Percentiles rank a stretch among this genome's conserved stretches.
Conservation (phyloP, 352 stramenopile genomes). For the Globisporangium sylvaticum region DNA sequence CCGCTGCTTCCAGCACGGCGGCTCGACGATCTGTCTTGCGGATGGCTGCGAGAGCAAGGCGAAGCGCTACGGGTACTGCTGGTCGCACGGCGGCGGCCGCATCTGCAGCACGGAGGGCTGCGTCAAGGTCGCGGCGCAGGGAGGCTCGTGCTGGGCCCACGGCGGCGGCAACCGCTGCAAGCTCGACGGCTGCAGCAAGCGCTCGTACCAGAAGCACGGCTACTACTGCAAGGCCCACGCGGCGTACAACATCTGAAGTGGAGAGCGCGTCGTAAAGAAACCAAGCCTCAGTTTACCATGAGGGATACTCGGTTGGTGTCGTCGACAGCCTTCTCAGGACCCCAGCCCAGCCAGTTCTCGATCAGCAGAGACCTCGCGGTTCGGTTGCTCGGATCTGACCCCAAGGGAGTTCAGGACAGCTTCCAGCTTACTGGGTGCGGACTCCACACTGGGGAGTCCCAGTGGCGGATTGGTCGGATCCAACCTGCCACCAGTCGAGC, state of each 20-base stretch:
- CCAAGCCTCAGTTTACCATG: too few relatives aligned
- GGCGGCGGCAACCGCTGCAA: slow-evolving; percentile 43
- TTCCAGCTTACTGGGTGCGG: too few relatives aligned
- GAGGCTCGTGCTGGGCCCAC: slow-evolving; percentile 38
- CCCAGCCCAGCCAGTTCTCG: too few relatives aligned
- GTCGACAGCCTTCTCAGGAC: too few relatives aligned
- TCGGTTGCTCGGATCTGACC: too few relatives aligned
- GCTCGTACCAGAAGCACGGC: slow-evolving; percentile 44
- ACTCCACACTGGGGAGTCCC: too few relatives aligned
- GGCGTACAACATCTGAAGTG: slow-evolving; percentile 19
- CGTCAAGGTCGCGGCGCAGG: slow-evolving; percentile 33
- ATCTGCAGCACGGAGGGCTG: slow-evolving; percentile 36
- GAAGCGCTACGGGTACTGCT: slow-evolving; percentile 41
- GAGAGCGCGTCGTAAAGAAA: neutral
- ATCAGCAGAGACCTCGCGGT: too few relatives aligned
- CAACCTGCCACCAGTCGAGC: too few relatives aligned
- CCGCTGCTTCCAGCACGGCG: slow-evolving; percentile 40
- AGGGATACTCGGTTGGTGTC: too few relatives aligned
- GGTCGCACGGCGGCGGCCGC: slow-evolving; percentile 34
- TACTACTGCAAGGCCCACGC: slow-evolving; percentile 47
- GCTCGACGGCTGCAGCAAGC: slow-evolving; percentile 40
- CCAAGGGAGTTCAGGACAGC: too few relatives aligned
- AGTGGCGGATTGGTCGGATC: too few relatives aligned
- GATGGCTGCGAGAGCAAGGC: slow-evolving; percentile 33
- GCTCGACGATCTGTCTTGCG: slow-evolving; percentile 31